Evolutionary conservation across 441 rosid genomes (phyloP).

Genomic region (Erysimum pusillum): DNA sequence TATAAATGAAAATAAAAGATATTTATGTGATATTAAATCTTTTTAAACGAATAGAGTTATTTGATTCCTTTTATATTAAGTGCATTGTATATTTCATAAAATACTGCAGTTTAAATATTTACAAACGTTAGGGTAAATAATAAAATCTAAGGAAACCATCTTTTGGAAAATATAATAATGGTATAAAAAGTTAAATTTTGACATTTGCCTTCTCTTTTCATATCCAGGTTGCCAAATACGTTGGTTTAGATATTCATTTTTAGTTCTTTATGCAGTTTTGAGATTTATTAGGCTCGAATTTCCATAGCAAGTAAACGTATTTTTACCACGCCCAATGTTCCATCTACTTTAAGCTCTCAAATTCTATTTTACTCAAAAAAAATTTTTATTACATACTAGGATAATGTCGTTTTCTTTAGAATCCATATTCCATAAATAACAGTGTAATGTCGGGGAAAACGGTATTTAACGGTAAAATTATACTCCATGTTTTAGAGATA

Average conservation of each 20-base stretch:
- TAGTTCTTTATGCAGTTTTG: not conserved
- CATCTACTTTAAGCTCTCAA: not conserved
- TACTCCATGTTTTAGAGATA: not conserved
- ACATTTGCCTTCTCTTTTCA: not conserved
- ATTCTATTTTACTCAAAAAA: not conserved
- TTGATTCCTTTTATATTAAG: not conserved
- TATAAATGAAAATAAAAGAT: not conserved
- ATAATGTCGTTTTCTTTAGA: not conserved
- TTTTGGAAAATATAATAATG: not conserved
- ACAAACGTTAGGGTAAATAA: not conserved
- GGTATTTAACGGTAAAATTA: constrained; percentile 1
- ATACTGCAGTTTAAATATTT: not conserved
- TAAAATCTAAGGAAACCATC: not conserved
- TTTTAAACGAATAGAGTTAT: not conserved
- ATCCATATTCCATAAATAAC: too few relatives aligned
- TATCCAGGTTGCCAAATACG: not conserved
- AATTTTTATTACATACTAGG: not conserved
- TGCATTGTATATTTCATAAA: constrained; percentile 10
- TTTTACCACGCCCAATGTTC: not conserved
- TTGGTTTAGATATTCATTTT: not conserved
- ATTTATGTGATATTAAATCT: not conserved
- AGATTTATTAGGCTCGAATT: not conserved
- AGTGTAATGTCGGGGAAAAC: not conserved
- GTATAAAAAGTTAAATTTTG: not conserved
- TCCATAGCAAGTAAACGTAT: not conserved